These are phyloP conservation scores for Trichaptum fuscoviolaceum DNA, from an alignment of 768 basidiomycete species.

Conservation along the genomic window DNA sequence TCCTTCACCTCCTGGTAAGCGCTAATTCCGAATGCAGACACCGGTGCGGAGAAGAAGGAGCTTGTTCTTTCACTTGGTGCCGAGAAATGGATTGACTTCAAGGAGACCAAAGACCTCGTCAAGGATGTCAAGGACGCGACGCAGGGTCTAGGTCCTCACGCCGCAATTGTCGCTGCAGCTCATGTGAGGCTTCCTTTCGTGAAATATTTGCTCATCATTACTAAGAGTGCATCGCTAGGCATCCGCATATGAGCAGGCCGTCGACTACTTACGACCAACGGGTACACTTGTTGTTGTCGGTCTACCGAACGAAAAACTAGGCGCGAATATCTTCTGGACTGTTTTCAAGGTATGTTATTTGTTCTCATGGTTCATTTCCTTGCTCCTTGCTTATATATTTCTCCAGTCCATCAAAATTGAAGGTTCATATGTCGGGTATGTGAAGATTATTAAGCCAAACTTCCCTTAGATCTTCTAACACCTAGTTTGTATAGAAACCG, in stretches of 20 bases:
- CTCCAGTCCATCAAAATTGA: constrained; percentile 17
- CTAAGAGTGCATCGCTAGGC: constrained; percentile 15
- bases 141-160: constrained; percentile 68
- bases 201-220: constrained; percentile 22
- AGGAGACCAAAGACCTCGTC: constrained; percentile 57
- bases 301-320: constrained; percentile 57
- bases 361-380: not conserved
- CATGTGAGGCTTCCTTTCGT: constrained; percentile 24
- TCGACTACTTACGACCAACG: constrained; percentile 70
- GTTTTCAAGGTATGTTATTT: constrained; percentile 45
- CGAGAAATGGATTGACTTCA: constrained; percentile 78
- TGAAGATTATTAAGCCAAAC: constrained; percentile 44
- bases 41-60: constrained; percentile 65
- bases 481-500: constrained; percentile 50
- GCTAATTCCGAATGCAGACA: constrained; percentile 37
- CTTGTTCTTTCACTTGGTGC: constrained; percentile 60
- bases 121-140: constrained; percentile 57
- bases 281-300: constrained; percentile 79
- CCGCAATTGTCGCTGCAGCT: constrained; percentile 57
- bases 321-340: constrained; percentile 66
- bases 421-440: constrained; percentile 20
- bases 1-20: constrained; percentile 1
- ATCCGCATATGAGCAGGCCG: constrained; percentile 45
- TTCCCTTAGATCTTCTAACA: constrained; percentile 24
- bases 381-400: constrained; percentile 24